These are phyloP conservation scores for Candida tallmaniae DNA, from an alignment of 805 yeast species.

Conservation along the genomic window DNA sequence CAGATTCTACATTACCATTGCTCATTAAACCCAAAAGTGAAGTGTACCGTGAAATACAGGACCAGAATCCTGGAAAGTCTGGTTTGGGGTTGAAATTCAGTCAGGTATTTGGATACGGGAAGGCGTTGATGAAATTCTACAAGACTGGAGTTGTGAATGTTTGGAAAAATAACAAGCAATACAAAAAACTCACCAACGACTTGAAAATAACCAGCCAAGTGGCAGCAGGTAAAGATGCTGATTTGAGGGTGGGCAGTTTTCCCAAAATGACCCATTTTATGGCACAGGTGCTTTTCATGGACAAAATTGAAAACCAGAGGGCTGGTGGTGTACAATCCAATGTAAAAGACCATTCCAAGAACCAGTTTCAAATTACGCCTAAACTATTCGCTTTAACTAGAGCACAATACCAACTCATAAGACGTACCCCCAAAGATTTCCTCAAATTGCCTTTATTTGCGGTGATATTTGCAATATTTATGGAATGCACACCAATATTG, in stretches of 20 bases:
- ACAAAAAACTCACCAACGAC: slow-evolving; percentile 12
- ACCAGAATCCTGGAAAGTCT: slow-evolving; percentile 14
- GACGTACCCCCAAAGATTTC: slow-evolving; percentile 48
- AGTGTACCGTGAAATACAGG: slow-evolving; percentile 21
- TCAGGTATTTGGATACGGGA: slow-evolving; percentile 43
- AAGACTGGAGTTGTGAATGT: slow-evolving; percentile 53
- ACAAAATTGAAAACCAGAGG: slow-evolving; percentile 32
- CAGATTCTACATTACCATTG: slow-evolving; percentile 28
- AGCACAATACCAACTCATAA: slow-evolving; percentile 44
- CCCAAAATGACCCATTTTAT: slow-evolving; percentile 30
- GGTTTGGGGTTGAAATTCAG: slow-evolving; percentile 20
- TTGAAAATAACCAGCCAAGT: slow-evolving; percentile 5
- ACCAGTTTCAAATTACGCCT: background rate
- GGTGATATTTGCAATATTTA: slow-evolving; percentile 42
- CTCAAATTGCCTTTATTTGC: slow-evolving; percentile 52
- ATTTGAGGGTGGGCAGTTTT: slow-evolving; percentile 28
- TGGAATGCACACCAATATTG: slow-evolving; percentile 50
- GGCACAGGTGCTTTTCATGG: slow-evolving; percentile 32
- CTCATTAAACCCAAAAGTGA: slow-evolving; percentile 22
- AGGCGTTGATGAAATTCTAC: slow-evolving; percentile 48
- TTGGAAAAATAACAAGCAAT: slow-evolving; percentile 38
- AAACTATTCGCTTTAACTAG: slow-evolving; percentile 40
- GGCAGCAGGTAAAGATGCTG: slow-evolving; percentile 18
- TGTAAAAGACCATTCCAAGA: slow-evolving; percentile 1
- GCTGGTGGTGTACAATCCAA: slow-evolving; percentile 5